Evolutionary conservation across 2,329 filamentous ascomycete genomes (phyloP), one percentile per base, ranked within the genome.

Genomic region (Aureobasidium subglaciale): DNA sequence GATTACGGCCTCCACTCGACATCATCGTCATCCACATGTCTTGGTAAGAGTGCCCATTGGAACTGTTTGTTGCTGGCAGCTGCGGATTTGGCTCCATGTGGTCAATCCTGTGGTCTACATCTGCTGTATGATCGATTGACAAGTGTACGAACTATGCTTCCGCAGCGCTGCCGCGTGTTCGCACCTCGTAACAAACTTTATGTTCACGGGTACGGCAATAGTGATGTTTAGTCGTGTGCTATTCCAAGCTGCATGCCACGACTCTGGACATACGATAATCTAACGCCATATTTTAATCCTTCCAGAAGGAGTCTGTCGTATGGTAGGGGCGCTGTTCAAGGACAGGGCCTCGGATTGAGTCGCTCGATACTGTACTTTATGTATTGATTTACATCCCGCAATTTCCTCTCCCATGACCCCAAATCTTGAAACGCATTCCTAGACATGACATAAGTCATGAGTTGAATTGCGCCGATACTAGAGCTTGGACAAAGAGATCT

Each of bases 281-380:
- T 48, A 15, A 41, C 10, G 11, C 16, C 3, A 41, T 29, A 52
- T 52, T 16, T 3, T 18, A 52, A 52, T 27, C 20, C 32, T 50
- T 50, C 46, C 46, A 50, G 46, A 50, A 50, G 29, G 30, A 50
- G 46, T 38, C n/a, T 34, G 10, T 29, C 22, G n/a, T 37, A 50
- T 37, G 20, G 38, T 11, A 18, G 46, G n/a, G 29, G n/a, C 34
- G 30, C 16, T 50, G 32, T 15, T 50, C 15, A 16, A 18, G 32
- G 13, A 18, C 24, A 20, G 11, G 27, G 24, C 20, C 32, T 50
- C 46, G 46, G 46, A 25, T 27, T 5, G 7, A 27, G 20, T 15
- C 38, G 32, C 32, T 15, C 34, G 24, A 37, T 50, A 10, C 22
- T 10, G 10, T 38, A 24, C 15, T 11, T 22, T 38, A 5, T 38